phyloP scores from a whole-genome alignment of 176 grass and related monocot species.

The Calamus simplicifolius region DNA sequence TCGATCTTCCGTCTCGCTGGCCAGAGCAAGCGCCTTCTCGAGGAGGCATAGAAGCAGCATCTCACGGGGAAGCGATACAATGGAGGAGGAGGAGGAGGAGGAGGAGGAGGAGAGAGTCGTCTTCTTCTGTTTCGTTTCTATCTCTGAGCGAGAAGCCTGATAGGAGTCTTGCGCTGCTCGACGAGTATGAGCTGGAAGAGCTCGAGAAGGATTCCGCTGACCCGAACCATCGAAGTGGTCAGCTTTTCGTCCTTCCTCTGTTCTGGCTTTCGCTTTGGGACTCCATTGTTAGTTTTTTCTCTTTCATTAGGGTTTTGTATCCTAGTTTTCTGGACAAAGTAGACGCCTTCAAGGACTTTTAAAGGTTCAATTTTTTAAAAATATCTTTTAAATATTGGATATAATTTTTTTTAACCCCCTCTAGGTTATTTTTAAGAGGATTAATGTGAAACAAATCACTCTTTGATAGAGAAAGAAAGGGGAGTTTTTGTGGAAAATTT shows the following conservation, averaged over 20 bases:
- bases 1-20: not conserved
- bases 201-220: constrained; percentile 20
- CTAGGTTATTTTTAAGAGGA: no score
- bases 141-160: constrained; percentile 83
- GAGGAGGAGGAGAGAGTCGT: constrained; percentile 22
- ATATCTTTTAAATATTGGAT: no score
- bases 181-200: constrained; percentile 81
- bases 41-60: no score
- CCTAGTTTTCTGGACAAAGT: not conserved
- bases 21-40: no score
- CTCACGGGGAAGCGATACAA: not conserved
- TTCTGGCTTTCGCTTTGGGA: not conserved
- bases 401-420: no score
- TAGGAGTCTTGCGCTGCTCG: constrained; percentile 56
- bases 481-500: no score
- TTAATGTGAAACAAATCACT: no score
- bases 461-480: no score
- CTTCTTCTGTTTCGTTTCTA: constrained; percentile 31
- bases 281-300: not conserved
- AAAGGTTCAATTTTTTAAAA: no score
- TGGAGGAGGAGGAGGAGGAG: constrained; percentile 18
- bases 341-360: no score
- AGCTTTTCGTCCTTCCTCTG: not conserved
- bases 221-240: constrained; percentile 66
- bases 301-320: not conserved